Evolutionary conservation across 192 early-diverging fungal genomes (phyloP).

Genomic region (Thoreauomyces humboldtii): DNA sequence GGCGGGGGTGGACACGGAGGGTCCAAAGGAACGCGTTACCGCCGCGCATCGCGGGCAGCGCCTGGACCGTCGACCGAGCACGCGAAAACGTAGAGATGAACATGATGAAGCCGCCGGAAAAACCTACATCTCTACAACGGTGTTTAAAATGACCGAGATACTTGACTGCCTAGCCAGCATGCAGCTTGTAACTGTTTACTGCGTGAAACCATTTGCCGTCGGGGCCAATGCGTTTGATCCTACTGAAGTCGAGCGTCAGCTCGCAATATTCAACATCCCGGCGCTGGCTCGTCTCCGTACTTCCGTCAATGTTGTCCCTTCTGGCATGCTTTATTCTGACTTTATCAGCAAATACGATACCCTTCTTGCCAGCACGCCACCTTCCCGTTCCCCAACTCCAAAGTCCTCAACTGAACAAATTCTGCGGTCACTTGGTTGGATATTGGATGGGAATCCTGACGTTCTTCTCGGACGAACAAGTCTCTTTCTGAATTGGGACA

Average conservation of each 20-base stretch:
- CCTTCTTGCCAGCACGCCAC: background rate
- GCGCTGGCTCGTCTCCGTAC: conserved; percentile 58
- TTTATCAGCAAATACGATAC: background rate
- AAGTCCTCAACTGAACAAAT: background rate
- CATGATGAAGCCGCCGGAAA: background rate
- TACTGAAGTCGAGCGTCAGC: conserved; percentile 58
- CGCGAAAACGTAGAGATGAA: conserved; percentile 6
- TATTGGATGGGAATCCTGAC: conserved; percentile 5
- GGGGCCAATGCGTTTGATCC: conserved; percentile 41
- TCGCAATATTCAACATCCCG: conserved; percentile 59
- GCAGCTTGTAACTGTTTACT: conserved; percentile 50
- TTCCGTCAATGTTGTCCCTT: conserved; percentile 33
- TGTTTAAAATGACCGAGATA: background rate
- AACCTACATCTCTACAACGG: background rate
- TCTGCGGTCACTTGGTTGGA: background rate
- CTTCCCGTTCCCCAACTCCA: background rate
- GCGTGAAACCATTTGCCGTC: conserved; percentile 32
- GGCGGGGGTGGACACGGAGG: conserved; percentile 56
- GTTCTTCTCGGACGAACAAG: conserved; percentile 24
- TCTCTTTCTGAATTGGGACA: conserved; percentile 18
- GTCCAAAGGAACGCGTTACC: conserved; percentile 57
- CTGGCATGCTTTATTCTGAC: conserved; percentile 6
- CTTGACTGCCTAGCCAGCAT: background rate
- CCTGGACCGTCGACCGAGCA: conserved; percentile 64
- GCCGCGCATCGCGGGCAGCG: conserved; percentile 67